Evolutionary conservation across 352 stramenopile genomes (phyloP), one percentile per base, ranked within the genome.

Genomic region (Vaucheria bursata): DNA sequence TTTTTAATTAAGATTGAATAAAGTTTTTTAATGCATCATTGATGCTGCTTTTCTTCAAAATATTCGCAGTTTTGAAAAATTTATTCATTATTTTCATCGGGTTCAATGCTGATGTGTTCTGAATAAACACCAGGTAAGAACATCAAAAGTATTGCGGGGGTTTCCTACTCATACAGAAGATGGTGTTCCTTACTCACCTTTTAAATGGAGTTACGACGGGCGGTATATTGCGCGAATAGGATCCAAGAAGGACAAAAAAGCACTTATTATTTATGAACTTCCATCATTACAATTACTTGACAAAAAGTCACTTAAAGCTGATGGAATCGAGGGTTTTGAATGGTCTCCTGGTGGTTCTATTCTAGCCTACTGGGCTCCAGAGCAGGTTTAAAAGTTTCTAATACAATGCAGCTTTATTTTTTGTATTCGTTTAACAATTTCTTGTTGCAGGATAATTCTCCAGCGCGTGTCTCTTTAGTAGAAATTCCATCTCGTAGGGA

Each of bases 191-290:
- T 84, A 71, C 35, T 82, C 77, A 4, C 89, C 0, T 89, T 88
- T 98, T 84, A 96, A 97, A 86, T 99, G 95, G 95, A 95, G 88
- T 59, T 85, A 93, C 39, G 92, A 98, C 85, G 95, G 97, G 83
- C 88, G 91, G 59, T 99, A 97, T 85, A 81, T 98, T 6, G 95
- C 95, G 35, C 90, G 94, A 40, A n/a, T n/a, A n/a, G n/a, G n/a
- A n/a, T n/a, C n/a, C n/a, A n/a, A n/a, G n/a, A 94, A 96, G 79
- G 93, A 93, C 59, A 95, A 85, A 32, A 86, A 90, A 70, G 80
- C 91, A 1, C 90, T 95, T 75, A 88, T 85, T 6, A 87, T 99
- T 39, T 99, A 97, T 86, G 92, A 97, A 84, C 88, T 97, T 49
- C 93, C 94, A 36, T 93, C 89, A 18, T 97, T 98, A 91, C 93